Conservation (phyloP, 495 filamentous ascomycete genomes). For the Aspergillus ostianus region DNA sequence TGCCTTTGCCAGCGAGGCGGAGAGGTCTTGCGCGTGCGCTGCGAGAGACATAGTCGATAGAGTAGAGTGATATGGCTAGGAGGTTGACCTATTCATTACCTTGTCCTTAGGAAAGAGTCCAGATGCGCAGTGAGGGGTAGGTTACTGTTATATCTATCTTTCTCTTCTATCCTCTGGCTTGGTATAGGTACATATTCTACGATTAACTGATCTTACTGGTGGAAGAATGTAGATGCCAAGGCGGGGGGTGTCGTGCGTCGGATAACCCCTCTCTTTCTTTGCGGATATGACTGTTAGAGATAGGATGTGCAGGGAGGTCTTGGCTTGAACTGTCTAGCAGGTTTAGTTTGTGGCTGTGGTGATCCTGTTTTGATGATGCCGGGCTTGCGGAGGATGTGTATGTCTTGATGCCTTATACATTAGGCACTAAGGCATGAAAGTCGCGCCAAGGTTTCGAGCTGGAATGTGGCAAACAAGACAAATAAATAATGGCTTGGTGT, state of each 20-base stretch:
- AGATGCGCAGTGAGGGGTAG: background rate
- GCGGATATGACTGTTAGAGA: background rate
- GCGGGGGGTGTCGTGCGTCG: background rate
- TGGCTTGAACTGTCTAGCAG: background rate
- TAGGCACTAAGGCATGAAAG: too few relatives aligned
- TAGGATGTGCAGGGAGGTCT: background rate
- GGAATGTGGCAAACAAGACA: background rate
- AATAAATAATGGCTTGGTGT: background rate
- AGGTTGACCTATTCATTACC: too few relatives aligned
- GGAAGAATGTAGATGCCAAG: background rate
- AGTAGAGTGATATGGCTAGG: too few relatives aligned
- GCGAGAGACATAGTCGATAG: background rate
- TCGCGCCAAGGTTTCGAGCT: background rate
- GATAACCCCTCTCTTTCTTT: background rate
- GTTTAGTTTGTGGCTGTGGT: background rate
- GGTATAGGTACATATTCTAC: background rate
- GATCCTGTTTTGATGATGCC: background rate
- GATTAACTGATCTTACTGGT: background rate
- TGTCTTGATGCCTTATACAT: background rate
- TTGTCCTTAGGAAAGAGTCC: too few relatives aligned
- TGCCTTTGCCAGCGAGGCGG: constrained; percentile 7
- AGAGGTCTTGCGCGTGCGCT: constrained; percentile 3
- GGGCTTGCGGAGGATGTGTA: background rate
- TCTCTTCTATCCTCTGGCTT: background rate
- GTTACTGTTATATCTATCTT: background rate